These are phyloP conservation scores for Colletotrichum camelliae DNA, from an alignment of 2,329 filamentous ascomycete species.

Conservation along the genomic window DNA sequence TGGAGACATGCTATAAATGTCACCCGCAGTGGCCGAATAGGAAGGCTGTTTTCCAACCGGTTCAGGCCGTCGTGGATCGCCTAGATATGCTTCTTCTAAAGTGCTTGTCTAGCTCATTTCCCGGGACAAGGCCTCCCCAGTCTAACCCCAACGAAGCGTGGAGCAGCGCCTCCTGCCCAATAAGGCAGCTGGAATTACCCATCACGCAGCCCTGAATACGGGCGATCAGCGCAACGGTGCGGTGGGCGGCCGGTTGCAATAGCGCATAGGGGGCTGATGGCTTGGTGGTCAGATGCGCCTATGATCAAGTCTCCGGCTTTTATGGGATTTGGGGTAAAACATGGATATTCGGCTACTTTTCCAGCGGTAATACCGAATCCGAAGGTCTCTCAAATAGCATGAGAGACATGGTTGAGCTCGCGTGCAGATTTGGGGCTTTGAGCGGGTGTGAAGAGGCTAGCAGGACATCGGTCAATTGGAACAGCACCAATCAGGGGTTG, in stretches of 20 bases:
- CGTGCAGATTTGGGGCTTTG: neutral
- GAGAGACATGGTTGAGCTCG: neutral
- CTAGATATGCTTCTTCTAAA: conserved; percentile 5
- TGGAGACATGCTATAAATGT: neutral
- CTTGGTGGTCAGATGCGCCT: neutral
- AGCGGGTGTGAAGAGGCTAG: neutral
- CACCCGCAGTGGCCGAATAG: neutral
- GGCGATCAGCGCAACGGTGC: conserved; percentile 8
- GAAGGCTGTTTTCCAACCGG: neutral
- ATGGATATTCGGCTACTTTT: neutral
- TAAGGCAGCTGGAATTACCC: conserved; percentile 13
- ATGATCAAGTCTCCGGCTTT: neutral
- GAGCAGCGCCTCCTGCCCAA: neutral
- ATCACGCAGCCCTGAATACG: conserved; percentile 1
- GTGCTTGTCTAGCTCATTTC: conserved; percentile 3
- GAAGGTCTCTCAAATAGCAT: neutral
- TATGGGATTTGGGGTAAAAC: neutral
- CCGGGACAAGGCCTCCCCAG: conserved; percentile 11
- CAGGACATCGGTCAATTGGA: neutral
- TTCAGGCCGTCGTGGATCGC: neutral
- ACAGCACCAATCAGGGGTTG: neutral
- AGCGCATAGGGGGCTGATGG: neutral
- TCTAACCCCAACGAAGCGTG: neutral
- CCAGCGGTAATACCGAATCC: neutral
- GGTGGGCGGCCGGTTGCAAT: neutral